phyloP scores from a whole-genome alignment of 371 early-diverging fungal genomes.

The Entomophthora muscae region DNA sequence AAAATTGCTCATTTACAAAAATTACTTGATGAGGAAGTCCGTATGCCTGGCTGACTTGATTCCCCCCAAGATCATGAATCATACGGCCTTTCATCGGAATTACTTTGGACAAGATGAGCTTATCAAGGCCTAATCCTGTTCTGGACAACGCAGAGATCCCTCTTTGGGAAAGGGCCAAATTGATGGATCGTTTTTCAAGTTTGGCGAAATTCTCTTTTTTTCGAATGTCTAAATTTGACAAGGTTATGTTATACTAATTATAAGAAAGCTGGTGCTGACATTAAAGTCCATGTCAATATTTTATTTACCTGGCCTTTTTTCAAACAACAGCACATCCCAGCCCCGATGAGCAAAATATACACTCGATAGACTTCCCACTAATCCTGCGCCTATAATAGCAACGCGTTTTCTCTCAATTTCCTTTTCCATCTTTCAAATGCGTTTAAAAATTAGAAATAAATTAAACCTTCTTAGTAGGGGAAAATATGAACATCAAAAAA shows the following conservation, averaged over 20 bases:
- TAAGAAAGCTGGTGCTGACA: too few relatives aligned
- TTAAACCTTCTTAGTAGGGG: too few relatives aligned
- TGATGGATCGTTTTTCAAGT: slow-evolving; percentile 63
- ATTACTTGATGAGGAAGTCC: slow-evolving; percentile 12
- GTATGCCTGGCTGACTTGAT: slow-evolving; percentile 63
- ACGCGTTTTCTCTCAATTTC: slow-evolving; percentile 13
- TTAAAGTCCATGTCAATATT: too few relatives aligned
- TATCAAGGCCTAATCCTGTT: slow-evolving; percentile 42
- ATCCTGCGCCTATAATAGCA: slow-evolving; percentile 80
- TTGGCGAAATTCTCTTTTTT: slow-evolving; percentile 32
- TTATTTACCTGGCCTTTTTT: slow-evolving; percentile 59
- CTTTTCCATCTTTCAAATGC: too few relatives aligned
- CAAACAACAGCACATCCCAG: slow-evolving; percentile 76
- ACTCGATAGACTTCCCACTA: slow-evolving; percentile 78
- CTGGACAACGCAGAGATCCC: slow-evolving; percentile 68
- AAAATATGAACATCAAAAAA: too few relatives aligned
- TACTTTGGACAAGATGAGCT: slow-evolving; percentile 38
- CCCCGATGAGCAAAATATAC: slow-evolving; percentile 85
- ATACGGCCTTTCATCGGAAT: slow-evolving; percentile 92
- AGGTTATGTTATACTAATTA: too few relatives aligned
- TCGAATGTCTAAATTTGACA: slow-evolving; percentile 38
- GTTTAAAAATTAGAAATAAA: too few relatives aligned
- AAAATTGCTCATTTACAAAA: not conserved
- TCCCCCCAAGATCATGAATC: slow-evolving; percentile 64
- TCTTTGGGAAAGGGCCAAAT: slow-evolving; percentile 80